Evolutionary conservation across 768 basidiomycete genomes (phyloP).

Genomic region (Amanita molliuscula): DNA sequence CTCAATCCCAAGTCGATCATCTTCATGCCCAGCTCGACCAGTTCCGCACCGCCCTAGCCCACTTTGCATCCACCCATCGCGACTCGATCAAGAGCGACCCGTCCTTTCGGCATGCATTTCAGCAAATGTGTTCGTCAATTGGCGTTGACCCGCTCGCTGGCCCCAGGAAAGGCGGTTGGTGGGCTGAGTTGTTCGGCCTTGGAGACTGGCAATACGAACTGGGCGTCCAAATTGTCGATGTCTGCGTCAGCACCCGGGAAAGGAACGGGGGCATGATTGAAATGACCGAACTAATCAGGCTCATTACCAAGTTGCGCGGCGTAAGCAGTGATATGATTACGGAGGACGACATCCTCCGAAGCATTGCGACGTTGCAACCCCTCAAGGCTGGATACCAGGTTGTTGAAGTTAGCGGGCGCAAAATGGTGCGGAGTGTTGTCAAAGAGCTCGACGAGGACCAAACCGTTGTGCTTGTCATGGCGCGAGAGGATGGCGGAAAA

Average conservation of each 20-base stretch:
- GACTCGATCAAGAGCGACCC: constrained; percentile 79
- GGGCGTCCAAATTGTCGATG: constrained; percentile 89
- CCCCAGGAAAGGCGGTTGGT: constrained; percentile 79
- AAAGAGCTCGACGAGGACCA: constrained; percentile 89
- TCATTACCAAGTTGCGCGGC: constrained; percentile 69
- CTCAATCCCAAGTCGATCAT: constrained; percentile 63
- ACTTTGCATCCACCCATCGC: constrained; percentile 78
- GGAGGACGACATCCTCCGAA: constrained; percentile 74
- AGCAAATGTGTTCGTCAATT: constrained; percentile 91
- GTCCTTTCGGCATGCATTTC: constrained; percentile 83
- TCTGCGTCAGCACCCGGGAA: constrained; percentile 81
- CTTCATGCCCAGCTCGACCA: constrained; percentile 76
- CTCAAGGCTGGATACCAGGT: constrained; percentile 90
- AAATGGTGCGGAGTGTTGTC: constrained; percentile 83
- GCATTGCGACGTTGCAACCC: constrained; percentile 80
- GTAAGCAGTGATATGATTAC: constrained; percentile 62
- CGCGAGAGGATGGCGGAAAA: constrained; percentile 56
- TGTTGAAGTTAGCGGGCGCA: constrained; percentile 59
- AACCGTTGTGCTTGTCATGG: constrained; percentile 67
- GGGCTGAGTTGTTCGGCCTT: constrained; percentile 80
- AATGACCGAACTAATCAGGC: constrained; percentile 72
- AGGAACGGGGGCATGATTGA: constrained; percentile 90
- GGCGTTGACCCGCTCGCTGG: constrained; percentile 93
- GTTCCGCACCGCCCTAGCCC: constrained; percentile 70
- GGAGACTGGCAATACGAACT: constrained; percentile 96